phyloP scores from a whole-genome alignment of 2,329 filamentous ascomycete species.

The Cladophialophora carrionii region DNA sequence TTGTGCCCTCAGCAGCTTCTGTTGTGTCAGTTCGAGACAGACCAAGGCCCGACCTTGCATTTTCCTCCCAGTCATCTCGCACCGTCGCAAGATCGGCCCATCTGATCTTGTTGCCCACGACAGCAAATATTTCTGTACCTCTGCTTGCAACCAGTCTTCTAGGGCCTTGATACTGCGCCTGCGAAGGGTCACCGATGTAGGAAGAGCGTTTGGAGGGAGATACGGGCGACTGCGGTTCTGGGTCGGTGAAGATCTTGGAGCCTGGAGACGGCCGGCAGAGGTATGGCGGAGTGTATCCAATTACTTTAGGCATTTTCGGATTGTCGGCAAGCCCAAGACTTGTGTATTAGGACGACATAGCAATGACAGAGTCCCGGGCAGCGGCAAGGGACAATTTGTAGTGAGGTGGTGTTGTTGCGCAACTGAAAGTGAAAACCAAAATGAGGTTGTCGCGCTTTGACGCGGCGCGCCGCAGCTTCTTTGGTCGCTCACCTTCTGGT shows the following conservation, averaged over 20 bases:
- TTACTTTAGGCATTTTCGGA: conserved; percentile 76
- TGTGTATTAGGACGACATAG: neutral
- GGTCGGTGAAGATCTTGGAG: conserved; percentile 71
- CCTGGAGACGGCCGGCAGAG: conserved; percentile 77
- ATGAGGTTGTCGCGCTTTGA: conserved; percentile 10
- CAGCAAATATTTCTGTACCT: conserved; percentile 86
- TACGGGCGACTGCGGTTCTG: conserved; percentile 49
- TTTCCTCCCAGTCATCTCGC: conserved; percentile 64
- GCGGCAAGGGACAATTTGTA: neutral
- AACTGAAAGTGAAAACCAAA: conserved; percentile 12
- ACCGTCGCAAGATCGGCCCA: conserved; percentile 84
- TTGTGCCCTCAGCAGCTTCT: conserved; percentile 8
- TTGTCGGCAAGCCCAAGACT: neutral
- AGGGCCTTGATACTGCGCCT: conserved; percentile 46
- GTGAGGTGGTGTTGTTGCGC: neutral
- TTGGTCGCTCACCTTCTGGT: conserved; percentile 11
- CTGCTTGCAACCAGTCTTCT: conserved; percentile 72
- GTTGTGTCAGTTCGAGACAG: conserved; percentile 13
- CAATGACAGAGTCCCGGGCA: neutral
- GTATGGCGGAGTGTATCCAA: conserved; percentile 84
- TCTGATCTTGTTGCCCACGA: conserved; percentile 83
- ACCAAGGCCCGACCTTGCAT: conserved; percentile 34
- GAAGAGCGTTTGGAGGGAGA: conserved; percentile 43
- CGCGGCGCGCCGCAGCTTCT: conserved; percentile 15
- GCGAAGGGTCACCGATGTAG: conserved; percentile 40